Base-by-base conservation (phyloP, 805 yeast species). In the Tetrapisispora arboricola region DNA sequence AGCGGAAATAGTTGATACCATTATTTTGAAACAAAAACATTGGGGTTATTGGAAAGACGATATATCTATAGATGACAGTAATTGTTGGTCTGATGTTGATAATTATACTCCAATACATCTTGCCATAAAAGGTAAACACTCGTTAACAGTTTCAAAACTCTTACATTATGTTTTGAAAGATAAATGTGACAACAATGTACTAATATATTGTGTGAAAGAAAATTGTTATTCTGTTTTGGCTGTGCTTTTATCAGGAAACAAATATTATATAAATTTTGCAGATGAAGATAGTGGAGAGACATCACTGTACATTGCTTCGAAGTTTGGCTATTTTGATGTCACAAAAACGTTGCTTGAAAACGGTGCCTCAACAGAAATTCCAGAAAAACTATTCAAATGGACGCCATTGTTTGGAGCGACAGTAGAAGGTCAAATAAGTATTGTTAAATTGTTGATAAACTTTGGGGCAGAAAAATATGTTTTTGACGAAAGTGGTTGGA, bases 401-500 rank as follows among this genome's bases (percentile, higher is more conserved):
- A 85, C 96, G 1, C 96, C 97, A 6, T 67, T 90, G 6, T 86
- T 90, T 57, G 75, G 78, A 39, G 94, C 96, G 11, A 88, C 95
- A 0, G 81, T 87, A 13, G 95, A 88, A 54, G 96, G 96, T 1
- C 75, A 64, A 41, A 54, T 53, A 30, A 73, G 72, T 2, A 68
- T 84, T 32, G 84, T 78, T 6, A 59, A 71, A 32, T 45, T 73
- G 8, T 67, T 90, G 46, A 59, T 80, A 22, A 61, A 64, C 0
- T 54, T 68, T 32, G 77, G 76, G 17, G 82, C 86, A 5, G 64
- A 68, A 7, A 73, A 65, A 43, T 71, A 73, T 33, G 61, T 67
- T 21, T 69, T 73, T 15, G 97, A 90, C 63, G 80, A 76, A 35
- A 80, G 92, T 39, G 96, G 96, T 0, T 90, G 97, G 97, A 76